Percentiles rank a stretch among this genome's conserved stretches.
Evolutionary conservation across 2,329 filamentous ascomycete species (phyloP).

Genomic region (Apiospora koreana): DNA sequence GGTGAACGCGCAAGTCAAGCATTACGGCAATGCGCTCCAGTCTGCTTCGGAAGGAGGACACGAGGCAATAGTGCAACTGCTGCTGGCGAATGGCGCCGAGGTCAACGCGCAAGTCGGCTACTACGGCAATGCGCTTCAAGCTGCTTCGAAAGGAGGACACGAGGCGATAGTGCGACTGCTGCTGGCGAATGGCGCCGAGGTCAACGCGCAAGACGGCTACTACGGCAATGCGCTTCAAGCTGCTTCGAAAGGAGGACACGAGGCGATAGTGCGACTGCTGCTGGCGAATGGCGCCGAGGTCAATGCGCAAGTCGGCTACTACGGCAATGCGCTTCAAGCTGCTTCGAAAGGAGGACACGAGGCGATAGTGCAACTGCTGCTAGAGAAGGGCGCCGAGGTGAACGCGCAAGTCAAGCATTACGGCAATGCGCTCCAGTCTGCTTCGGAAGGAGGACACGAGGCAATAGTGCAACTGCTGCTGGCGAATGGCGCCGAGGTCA

Average conservation of each 20-base stretch:
- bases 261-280: neutral
- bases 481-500: slow-evolving; percentile 6
- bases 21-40: slow-evolving; percentile 5
- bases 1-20: neutral
- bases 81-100: slow-evolving; percentile 9
- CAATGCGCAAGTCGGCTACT: neutral
- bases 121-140: slow-evolving; percentile 9
- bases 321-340: neutral
- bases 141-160: slow-evolving; percentile 1
- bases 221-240: no score
- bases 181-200: slow-evolving; percentile 6
- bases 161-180: neutral
- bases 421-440: slow-evolving; percentile 7
- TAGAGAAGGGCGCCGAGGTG: no score
- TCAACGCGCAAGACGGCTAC: no score
- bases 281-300: slow-evolving; percentile 16
- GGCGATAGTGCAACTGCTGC: no score
- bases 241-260: no score
- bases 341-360: no score
- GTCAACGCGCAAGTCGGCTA: neutral
- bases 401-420: slow-evolving; percentile 5
- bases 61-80: neutral
- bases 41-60: slow-evolving; percentile 3
- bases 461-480: slow-evolving; percentile 5
- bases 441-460: no score